Percentiles rank a stretch among this genome's conserved stretches.
phyloP scores from a whole-genome alignment of 768 basidiomycete genomes.

The Strobilomyces confusus region DNA sequence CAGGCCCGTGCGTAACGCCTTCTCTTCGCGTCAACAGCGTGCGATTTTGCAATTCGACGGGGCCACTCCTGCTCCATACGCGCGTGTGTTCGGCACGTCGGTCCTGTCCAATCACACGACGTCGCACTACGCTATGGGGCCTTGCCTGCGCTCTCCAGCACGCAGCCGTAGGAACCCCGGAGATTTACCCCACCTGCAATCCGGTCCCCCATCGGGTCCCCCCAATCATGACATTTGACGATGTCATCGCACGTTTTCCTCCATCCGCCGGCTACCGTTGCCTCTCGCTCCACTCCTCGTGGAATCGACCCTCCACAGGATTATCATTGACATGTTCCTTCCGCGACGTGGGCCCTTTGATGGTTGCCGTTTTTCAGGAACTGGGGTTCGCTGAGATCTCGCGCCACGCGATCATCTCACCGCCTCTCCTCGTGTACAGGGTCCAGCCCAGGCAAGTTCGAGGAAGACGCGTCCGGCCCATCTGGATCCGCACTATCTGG shows the following conservation, averaged over 20 bases:
- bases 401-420: slow-evolving; percentile 13
- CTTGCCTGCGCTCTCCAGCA: background rate
- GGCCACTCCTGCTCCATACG: slow-evolving; percentile 3
- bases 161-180: background rate
- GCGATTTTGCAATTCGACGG: slow-evolving; percentile 18
- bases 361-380: slow-evolving; percentile 9
- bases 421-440: background rate
- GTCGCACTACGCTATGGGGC: background rate
- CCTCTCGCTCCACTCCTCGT: slow-evolving; percentile 17
- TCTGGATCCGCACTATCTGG: slow-evolving; percentile 6
- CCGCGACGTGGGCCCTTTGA: slow-evolving; percentile 6
- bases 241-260: background rate
- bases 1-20: background rate
- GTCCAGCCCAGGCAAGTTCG: background rate
- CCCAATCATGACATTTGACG: background rate
- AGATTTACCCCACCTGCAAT: slow-evolving; percentile 19
- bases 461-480: background rate
- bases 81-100: slow-evolving; percentile 7
- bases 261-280: background rate
- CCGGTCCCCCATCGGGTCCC: background rate
- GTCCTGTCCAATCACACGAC: background rate
- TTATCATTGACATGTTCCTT: slow-evolving; percentile 11
- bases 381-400: slow-evolving; percentile 24
- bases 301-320: slow-evolving; percentile 5
- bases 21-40: slow-evolving; percentile 6